These are phyloP conservation scores for Violaceomyces palustris DNA, from an alignment of 1,284 basidiomycete genomes.

Conservation along the genomic window DNA sequence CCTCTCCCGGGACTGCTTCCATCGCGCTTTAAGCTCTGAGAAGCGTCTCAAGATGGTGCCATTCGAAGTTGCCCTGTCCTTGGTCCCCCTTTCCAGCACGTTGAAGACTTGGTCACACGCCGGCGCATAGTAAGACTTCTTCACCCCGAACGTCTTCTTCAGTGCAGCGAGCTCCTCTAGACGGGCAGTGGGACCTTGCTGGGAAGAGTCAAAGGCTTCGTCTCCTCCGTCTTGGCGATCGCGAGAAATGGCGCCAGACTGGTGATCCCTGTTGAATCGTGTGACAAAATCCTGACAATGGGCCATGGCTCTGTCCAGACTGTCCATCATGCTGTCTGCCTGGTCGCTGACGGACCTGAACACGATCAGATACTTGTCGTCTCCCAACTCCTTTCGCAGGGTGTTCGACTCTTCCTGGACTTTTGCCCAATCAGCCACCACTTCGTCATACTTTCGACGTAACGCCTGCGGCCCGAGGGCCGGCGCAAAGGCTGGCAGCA, in stretches of 20 bases:
- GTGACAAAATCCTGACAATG: slow-evolving; percentile 65
- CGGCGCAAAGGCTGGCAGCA: slow-evolving; percentile 16
- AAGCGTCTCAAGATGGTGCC: slow-evolving; percentile 83
- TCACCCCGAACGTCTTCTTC: slow-evolving; percentile 32
- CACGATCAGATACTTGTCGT: slow-evolving; percentile 92
- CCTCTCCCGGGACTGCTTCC: slow-evolving; percentile 70
- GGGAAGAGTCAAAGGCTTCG: slow-evolving; percentile 13
- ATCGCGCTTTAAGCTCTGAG: slow-evolving; percentile 75
- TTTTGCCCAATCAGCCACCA: slow-evolving; percentile 67
- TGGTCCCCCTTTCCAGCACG: slow-evolving; percentile 85
- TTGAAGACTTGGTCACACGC: slow-evolving; percentile 86
- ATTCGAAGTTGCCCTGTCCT: slow-evolving; percentile 84
- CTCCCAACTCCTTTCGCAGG: slow-evolving; percentile 81
- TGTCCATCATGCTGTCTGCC: slow-evolving; percentile 92
- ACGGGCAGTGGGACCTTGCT: slow-evolving; percentile 9
- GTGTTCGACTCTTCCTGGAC: slow-evolving; percentile 74
- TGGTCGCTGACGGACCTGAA: slow-evolving; percentile 86
- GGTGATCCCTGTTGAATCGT: slow-evolving; percentile 17
- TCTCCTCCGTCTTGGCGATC: neutral
- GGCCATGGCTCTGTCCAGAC: slow-evolving; percentile 80
- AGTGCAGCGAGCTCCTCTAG: slow-evolving; percentile 23
- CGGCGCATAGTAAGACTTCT: slow-evolving; percentile 74
- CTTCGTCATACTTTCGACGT: slow-evolving; percentile 13
- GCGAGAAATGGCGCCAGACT: slow-evolving; percentile 8
- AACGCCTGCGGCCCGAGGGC: slow-evolving; percentile 8